Evolutionary conservation across 1,284 basidiomycete genomes (phyloP).

Genomic region (Papiliotrema nemorosa): DNA sequence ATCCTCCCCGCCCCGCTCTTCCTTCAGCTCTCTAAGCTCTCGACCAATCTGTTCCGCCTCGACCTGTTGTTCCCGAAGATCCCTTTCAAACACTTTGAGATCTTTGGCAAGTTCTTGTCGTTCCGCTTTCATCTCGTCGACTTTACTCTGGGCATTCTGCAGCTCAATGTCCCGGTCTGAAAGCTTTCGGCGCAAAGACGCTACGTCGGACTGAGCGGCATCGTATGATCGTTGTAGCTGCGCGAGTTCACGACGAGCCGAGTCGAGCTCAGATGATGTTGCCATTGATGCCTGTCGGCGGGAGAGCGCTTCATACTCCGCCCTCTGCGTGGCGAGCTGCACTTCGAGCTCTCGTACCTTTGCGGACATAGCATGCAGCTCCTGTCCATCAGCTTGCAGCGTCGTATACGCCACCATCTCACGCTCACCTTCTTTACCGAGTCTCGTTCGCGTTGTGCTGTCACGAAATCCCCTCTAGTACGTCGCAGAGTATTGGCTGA

Average conservation of each 20-base stretch:
- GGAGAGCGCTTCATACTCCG: conserved; percentile 13
- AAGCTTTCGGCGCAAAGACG: conserved; percentile 15
- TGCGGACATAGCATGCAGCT: conserved; percentile 7
- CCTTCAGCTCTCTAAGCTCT: conserved; percentile 61
- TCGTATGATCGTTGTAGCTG: conserved; percentile 13
- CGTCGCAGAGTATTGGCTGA: neutral
- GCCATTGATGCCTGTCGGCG: conserved; percentile 1
- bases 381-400: conserved; percentile 7
- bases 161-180: conserved; percentile 12
- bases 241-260: neutral
- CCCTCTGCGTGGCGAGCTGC: conserved; percentile 13
- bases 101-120: conserved; percentile 22
- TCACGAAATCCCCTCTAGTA: neutral
- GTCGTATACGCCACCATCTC: neutral
- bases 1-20: conserved; percentile 11
- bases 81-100: conserved; percentile 32
- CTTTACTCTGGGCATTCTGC: conserved; percentile 14
- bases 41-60: conserved; percentile 53
- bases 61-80: conserved; percentile 48
- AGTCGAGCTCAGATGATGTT: neutral
- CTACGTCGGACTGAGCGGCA: conserved; percentile 7
- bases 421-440: neutral
- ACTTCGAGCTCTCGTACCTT: conserved; percentile 16
- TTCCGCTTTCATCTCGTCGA: conserved; percentile 17
- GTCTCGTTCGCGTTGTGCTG: neutral